Base-by-base conservation (phyloP, 1,284 basidiomycete species). In the Fomitopsis schrenkii region DNA sequence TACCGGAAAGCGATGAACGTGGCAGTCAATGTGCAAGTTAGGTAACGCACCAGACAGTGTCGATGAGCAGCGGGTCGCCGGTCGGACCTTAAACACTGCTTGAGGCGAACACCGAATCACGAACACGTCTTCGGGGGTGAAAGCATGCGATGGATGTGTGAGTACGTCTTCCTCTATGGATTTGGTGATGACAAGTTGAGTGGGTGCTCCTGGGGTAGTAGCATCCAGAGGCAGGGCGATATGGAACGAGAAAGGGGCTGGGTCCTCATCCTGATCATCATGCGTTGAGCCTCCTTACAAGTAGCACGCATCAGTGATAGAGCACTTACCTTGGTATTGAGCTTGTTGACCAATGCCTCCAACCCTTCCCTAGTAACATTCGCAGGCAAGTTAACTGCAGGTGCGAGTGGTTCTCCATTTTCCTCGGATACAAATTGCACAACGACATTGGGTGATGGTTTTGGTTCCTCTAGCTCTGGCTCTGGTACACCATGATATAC, bases 61-160 rank as follows among this genome's bases (percentile, higher is more conserved):
- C 28, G 93, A 93, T 17, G 93, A 95, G 74, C 97, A 98, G 64
- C 97, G 78, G 44, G 94, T 95, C 17, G 97, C 95, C 45, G 94
- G 94, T 66, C 96, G 82, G 14, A 99, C 97, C 66, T 90, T 88
- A 77, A 98, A 99, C 2, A 99, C 93, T 19, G 96, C 95, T 75
- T 98, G 95, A 3, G 97, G 97, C 45, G 95, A 88, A 74, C 95
- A 97, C 70, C 90, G 86, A 35, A 97, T 82, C 59, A 92, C 82
- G 63, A 97, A 88, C 12, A 95, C 83, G 71, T 94, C 94, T 82
- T 98, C 95, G 9, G 89, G 83, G 0, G 91, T 90, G 72, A 94
- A 94, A 0, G 84, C 78, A 40, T 85, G 80, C 0, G 85, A 85
- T 0, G 89, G 80, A 64, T 93, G 90, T 5, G 81, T 77, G 2